phyloP scores from a whole-genome alignment of 1,139 yeast genomes.

The Pichia cactophila region DNA sequence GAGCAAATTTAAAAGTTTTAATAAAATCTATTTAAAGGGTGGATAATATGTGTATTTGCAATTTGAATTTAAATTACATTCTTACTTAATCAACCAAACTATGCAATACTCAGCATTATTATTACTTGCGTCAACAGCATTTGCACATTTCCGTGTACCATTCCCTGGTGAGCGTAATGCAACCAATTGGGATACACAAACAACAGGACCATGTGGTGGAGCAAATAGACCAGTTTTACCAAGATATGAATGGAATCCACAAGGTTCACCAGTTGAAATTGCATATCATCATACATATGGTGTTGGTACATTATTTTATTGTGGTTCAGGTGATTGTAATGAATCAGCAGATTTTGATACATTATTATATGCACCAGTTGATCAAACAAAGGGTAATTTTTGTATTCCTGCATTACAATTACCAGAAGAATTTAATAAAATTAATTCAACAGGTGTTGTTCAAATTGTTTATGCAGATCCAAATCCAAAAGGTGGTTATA shows the following conservation, averaged over 20 bases:
- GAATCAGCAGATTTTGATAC: constrained; percentile 19
- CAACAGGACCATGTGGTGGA: constrained; percentile 26
- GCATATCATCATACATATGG: constrained; percentile 17
- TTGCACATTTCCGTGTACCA: constrained; percentile 26
- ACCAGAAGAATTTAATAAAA: constrained; percentile 19
- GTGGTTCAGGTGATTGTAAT: constrained; percentile 19
- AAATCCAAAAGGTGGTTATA: constrained; percentile 14
- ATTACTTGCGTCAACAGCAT: constrained; percentile 5
- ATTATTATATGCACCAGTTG: constrained; percentile 21
- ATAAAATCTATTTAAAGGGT: no score
- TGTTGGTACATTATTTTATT: constrained; percentile 25
- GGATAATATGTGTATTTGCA: no score
- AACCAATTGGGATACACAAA: constrained; percentile 24
- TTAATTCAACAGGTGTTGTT: constrained; percentile 23
- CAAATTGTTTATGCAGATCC: constrained; percentile 21
- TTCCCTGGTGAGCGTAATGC: constrained; percentile 28
- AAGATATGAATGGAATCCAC: constrained; percentile 25
- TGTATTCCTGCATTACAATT: constrained; percentile 25
- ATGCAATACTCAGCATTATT: not conserved
- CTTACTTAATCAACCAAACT: no score
- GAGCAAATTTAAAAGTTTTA: no score
- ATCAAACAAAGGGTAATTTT: constrained; percentile 20
- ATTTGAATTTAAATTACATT: no score
- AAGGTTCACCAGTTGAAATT: constrained; percentile 26
- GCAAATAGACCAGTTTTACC: constrained; percentile 20